Conservation (phyloP, 1,139 yeast genomes). For the Spencermartinsiella ligniputridi region DNA sequence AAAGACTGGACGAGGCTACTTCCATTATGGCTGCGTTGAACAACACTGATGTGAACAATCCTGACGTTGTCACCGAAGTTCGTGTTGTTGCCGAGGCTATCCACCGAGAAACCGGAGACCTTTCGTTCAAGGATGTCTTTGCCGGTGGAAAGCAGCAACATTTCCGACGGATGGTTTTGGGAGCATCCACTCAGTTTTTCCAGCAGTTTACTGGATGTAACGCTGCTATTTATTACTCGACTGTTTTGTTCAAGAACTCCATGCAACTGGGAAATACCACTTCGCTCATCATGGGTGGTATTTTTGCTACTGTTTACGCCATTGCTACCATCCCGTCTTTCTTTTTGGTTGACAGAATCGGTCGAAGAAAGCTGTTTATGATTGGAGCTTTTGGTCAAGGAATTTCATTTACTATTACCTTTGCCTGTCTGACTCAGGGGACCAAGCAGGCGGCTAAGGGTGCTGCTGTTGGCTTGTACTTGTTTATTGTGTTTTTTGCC, state of each 20-base stretch:
- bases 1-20: conserved; percentile 36
- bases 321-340: conserved; percentile 49
- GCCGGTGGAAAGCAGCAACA: conserved; percentile 48
- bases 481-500: conserved; percentile 53
- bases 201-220: conserved; percentile 67
- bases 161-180: conserved; percentile 40
- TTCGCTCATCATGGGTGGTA: conserved; percentile 53
- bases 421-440: conserved; percentile 50
- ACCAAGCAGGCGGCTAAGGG: conserved; percentile 37
- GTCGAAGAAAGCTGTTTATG: conserved; percentile 59
- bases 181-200: conserved; percentile 49
- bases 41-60: conserved; percentile 19
- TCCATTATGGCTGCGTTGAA: conserved; percentile 42
- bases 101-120: conserved; percentile 17
- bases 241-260: conserved; percentile 42
- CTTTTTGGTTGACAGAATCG: conserved; percentile 51
- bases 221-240: conserved; percentile 48
- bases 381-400: conserved; percentile 43
- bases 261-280: conserved; percentile 48
- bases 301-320: conserved; percentile 50
- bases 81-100: conserved; percentile 24
- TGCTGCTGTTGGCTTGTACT: conserved; percentile 51
- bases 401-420: conserved; percentile 64
- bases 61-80: conserved; percentile 20
- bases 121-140: conserved; percentile 44